These are phyloP conservation scores for Fraxinus floribunda DNA, from an alignment of 305 asterid genomes.

Conservation along the genomic window DNA sequence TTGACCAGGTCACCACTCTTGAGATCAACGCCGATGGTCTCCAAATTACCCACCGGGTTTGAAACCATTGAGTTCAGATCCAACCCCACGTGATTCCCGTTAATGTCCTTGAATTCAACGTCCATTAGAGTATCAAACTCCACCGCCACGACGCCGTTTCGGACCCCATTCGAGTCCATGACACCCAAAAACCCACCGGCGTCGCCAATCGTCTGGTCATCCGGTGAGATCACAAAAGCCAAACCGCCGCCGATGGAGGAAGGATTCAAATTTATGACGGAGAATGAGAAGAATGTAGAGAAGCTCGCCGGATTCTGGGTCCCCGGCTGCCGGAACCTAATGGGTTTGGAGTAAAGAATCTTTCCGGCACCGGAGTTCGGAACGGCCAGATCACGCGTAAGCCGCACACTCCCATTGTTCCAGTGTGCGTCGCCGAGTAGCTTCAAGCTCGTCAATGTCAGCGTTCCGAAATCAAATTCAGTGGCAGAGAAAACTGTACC, in stretches of 20 bases:
- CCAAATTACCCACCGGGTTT: conserved; percentile 48
- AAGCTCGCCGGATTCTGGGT: conserved; percentile 49
- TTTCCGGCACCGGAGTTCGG: conserved; percentile 92
- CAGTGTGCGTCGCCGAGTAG: conserved; percentile 94
- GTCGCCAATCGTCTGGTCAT: conserved; percentile 61
- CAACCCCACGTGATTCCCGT: conserved; percentile 87
- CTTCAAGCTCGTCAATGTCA: conserved; percentile 68
- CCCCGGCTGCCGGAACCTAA: conserved; percentile 63
- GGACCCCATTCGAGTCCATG: conserved; percentile 43
- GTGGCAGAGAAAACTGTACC: conserved; percentile 27
- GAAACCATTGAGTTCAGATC: conserved; percentile 80
- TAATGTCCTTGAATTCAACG: conserved; percentile 71
- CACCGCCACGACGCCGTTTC: conserved; percentile 63
- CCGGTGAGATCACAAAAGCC: conserved; percentile 76
- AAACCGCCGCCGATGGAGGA: conserved; percentile 92
- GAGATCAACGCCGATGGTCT: conserved; percentile 47
- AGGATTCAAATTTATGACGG: conserved; percentile 70
- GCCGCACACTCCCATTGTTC: conserved; percentile 65
- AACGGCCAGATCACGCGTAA: conserved; percentile 80
- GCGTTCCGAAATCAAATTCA: conserved; percentile 69
- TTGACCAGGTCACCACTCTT: conserved; percentile 68
- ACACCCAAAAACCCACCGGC: conserved; percentile 80
- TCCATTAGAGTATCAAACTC: conserved; percentile 91
- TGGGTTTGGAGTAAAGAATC: conserved; percentile 65
- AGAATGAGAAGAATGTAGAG: conserved; percentile 83